phyloP scores from a whole-genome alignment of 1,284 basidiomycete genomes.

The Inonotus obliquus region DNA sequence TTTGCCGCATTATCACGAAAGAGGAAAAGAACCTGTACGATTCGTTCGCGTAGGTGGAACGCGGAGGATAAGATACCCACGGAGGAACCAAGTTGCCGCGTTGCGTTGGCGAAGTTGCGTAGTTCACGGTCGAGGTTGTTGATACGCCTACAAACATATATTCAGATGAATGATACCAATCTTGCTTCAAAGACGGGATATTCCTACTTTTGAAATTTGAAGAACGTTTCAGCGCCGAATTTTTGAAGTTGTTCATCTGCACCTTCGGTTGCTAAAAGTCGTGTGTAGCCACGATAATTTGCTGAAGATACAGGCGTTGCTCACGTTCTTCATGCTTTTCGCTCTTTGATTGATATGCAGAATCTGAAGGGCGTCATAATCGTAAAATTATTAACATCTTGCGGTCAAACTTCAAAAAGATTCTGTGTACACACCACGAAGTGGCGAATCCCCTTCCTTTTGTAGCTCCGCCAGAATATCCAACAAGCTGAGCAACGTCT shows the following conservation, averaged over 20 bases:
- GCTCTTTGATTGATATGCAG: slow-evolving; percentile 12
- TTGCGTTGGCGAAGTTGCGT: slow-evolving; percentile 68
- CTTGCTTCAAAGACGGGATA: too few relatives aligned
- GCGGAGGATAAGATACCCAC: slow-evolving; percentile 69
- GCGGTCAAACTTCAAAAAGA: background rate
- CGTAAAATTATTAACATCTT: background rate
- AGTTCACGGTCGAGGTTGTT: slow-evolving; percentile 64
- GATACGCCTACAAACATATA: slow-evolving; percentile 40
- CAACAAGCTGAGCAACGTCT: slow-evolving; percentile 61
- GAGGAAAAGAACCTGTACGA: slow-evolving; percentile 59
- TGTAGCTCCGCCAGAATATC: slow-evolving; percentile 57
- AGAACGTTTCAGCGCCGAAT: slow-evolving; percentile 57
- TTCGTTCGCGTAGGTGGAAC: slow-evolving; percentile 60
- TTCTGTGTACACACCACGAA: background rate
- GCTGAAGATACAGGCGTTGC: background rate
- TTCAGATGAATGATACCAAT: background rate
- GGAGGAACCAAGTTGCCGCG: slow-evolving; percentile 65
- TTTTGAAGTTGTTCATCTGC: slow-evolving; percentile 64
- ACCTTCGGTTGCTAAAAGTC: slow-evolving; percentile 39
- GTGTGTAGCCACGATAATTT: background rate
- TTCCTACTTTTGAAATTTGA: slow-evolving; percentile 60
- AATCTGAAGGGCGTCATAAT: slow-evolving; percentile 1
- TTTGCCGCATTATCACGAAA: slow-evolving; percentile 69
- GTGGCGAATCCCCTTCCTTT: slow-evolving; percentile 30
- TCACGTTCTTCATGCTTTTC: slow-evolving; percentile 19